Conservation (phyloP, 306 rosid species). For the Trichosanthes truncata region DNA sequence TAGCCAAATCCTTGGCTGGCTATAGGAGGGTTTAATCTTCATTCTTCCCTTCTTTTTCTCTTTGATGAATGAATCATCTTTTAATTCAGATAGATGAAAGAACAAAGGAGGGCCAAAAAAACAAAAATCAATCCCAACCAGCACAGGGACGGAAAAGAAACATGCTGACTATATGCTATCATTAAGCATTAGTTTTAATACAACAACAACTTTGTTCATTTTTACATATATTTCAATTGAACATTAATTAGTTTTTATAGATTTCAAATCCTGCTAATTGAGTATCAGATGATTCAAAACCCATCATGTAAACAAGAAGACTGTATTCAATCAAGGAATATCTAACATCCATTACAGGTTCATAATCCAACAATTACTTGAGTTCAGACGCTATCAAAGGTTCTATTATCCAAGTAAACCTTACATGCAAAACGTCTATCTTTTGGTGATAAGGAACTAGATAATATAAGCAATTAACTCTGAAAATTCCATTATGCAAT, state of each 20-base stretch:
- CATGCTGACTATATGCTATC: neutral
- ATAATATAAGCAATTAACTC: neutral
- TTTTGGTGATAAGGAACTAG: neutral
- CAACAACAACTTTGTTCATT: neutral
- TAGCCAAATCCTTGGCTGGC: neutral
- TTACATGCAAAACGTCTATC: neutral
- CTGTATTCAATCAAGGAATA: neutral
- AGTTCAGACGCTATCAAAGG: neutral
- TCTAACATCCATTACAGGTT: neutral
- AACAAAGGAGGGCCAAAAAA: neutral
- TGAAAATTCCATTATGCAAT: neutral
- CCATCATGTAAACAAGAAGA: neutral
- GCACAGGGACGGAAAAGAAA: neutral
- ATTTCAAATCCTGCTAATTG: neutral
- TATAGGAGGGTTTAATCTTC: no score
- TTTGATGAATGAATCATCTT: neutral
- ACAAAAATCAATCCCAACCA: neutral
- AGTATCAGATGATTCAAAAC: neutral
- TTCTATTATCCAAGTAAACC: neutral
- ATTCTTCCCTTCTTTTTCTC: neutral
- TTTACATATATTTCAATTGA: neutral
- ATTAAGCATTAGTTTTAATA: neutral
- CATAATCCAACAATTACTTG: neutral
- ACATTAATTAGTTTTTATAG: neutral
- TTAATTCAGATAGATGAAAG: neutral